Evolutionary conservation across 768 basidiomycete species (phyloP), one percentile per base, ranked within the genome.

Genomic region (Termitomyces sp.): DNA sequence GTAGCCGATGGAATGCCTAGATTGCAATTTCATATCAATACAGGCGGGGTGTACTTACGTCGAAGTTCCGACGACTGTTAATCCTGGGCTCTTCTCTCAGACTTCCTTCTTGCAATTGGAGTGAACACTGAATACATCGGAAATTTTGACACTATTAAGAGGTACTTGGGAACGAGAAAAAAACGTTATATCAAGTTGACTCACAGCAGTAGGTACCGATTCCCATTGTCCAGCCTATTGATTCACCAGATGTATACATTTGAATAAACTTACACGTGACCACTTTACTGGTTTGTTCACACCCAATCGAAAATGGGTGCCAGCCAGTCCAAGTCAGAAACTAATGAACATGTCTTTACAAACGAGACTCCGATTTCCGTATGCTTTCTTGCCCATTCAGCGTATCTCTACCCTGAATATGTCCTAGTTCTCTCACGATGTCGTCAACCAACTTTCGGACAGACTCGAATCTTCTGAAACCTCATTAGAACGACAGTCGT

Each of bases 391-490:
- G 24, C 33, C 33, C 13, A 18, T n/a, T n/a, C 31, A 20, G 29
- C 37, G 7, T 51, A 33, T 46, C 13, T 18, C 22, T 57, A 6
- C 6, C 10, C 51, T 52, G 6, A 55, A 47, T 54, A 10, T 29
- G 13, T 20, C 37, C 41, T 52, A 94, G 92, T 90, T 95, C 74
- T 89, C 89, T n/a, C 82, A 82, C 48, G 84, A 88, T 70, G 84
- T 95, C 57, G 85, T 94, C 67, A 84, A 88, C 75, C 84, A 87
- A 57, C 86, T 94, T 60, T 78, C 85, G 20, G 86, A 91, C 72
- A 75, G 80, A 58, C 69, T 81, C 36, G 79, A 82, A 44, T 77
- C 85, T 1, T 73, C 86, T 10, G 78, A 78, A 49, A 83, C 85
- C 3, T 77, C 83, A 15, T 79, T 85, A 10, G 84, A 85, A 59